Evolutionary conservation across 768 basidiomycete genomes (phyloP).

Genomic region (Lactarius akahatsu): DNA sequence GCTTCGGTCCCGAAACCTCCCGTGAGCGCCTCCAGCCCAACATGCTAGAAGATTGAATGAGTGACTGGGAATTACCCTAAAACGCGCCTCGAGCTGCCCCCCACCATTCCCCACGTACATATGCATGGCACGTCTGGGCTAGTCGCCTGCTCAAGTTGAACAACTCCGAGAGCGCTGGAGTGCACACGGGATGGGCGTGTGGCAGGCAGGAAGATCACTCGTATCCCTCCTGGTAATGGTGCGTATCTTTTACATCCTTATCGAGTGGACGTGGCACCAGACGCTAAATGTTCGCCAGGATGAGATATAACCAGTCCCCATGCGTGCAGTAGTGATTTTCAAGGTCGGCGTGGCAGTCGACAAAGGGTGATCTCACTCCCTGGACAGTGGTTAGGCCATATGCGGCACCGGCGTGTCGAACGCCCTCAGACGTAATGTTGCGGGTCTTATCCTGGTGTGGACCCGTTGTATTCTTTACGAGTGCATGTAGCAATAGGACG

Average conservation of each 20-base stretch:
- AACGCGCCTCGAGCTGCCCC: background rate
- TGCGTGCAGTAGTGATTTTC: background rate
- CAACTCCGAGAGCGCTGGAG: background rate
- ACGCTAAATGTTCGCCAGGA: background rate
- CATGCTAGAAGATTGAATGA: background rate
- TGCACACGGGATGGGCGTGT: background rate
- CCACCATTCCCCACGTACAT: background rate
- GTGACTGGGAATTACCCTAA: background rate
- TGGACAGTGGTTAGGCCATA: slow-evolving; percentile 39
- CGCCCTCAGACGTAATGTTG: background rate
- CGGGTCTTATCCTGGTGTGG: slow-evolving; percentile 2
- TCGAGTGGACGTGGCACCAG: slow-evolving; percentile 7
- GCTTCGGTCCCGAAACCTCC: background rate
- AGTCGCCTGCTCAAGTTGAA: background rate
- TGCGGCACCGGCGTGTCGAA: background rate
- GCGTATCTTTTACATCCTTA: slow-evolving; percentile 14
- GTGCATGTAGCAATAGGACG: background rate
- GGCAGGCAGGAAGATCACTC: background rate
- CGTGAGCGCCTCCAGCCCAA: background rate
- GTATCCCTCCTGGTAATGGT: background rate
- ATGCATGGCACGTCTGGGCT: background rate
- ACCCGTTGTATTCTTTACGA: background rate
- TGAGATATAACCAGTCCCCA: background rate
- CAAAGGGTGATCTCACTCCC: slow-evolving; percentile 32
- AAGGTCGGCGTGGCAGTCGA: background rate